Base-by-base conservation (phyloP, 805 yeast species). In the Metschnikowia koreensis region DNA sequence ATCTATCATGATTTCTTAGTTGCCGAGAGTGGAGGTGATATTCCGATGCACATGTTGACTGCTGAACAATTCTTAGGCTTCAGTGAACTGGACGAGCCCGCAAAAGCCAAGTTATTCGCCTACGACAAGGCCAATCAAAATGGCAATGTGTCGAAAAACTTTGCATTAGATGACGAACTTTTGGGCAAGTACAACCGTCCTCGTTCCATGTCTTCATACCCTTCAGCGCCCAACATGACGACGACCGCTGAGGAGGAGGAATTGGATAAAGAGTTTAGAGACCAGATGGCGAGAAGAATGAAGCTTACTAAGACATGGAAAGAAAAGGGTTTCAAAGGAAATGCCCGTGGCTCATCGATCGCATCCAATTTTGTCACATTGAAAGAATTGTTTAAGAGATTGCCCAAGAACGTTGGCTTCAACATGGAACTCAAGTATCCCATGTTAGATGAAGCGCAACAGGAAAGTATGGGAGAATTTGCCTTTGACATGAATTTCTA, bases 351-450 rank as follows among this genome's bases (percentile, higher is more conserved):
- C 0, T 76, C 84, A 42, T 85, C 94, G 1, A 89, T 93, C 65
- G 97, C 97, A 7, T 89, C 97, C 0, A 86, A 89, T 33, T 93
- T 93, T 67, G 96, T 93, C 8, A 91, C 97, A 0, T 76, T 93
- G 58, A 86, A 81, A 60, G 97, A 92, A 58, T 78, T 92, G 44
- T 90, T 93, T 72, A 79, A 80, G 62, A 88, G 88, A 58, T 71
- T 93, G 27, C 97, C 98, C 1, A 75, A 77, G 51, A 81, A 79
- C 52, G 96, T 92, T 13, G 98, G 98, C 0, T 92, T 94, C 73
- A 93, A 93, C 64, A 89, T 93, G 54, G 98, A 93, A 68, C 84
- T 94, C 69, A 91, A 93, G 66, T 93, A 91, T 65, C 98, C 98
- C 1, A 88, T 93, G 94, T 77, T 90, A 47, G 96, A 90, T 66